phyloP scores from a whole-genome alignment of 78 protist genomes.

The Diacronema lutheri region DNA sequence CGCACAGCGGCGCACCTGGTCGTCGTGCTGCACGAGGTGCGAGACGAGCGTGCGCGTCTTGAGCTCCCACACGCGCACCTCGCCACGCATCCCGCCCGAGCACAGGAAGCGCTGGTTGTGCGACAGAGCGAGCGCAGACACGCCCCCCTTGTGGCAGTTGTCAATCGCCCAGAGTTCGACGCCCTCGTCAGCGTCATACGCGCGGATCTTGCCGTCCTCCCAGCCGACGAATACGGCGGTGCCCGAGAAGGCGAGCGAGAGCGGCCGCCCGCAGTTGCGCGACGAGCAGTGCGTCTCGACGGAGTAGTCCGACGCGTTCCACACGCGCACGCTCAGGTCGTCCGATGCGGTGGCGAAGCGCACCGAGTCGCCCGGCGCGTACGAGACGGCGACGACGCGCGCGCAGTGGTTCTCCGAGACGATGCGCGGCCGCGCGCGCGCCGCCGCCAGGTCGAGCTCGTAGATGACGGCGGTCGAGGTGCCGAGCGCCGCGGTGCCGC shows the following conservation, averaged over 20 bases:
- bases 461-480: background rate
- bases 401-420: background rate
- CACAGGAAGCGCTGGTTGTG: constrained; percentile 21
- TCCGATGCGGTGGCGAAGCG: constrained; percentile 35
- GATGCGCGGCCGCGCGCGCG: background rate
- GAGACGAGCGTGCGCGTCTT: constrained; percentile 4
- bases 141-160: constrained; percentile 43
- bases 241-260: background rate
- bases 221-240: constrained; percentile 31
- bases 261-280: constrained; percentile 7
- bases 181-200: constrained; percentile 17
- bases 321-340: constrained; percentile 38
- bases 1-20: background rate
- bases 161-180: constrained; percentile 16
- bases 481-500: background rate
- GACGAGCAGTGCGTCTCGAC: background rate
- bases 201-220: constrained; percentile 40
- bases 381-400: background rate
- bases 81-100: constrained; percentile 40
- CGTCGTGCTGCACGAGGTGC: constrained; percentile 41
- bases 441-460: background rate
- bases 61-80: constrained; percentile 52
- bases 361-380: constrained; percentile 23
- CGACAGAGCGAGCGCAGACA: constrained; percentile 10
- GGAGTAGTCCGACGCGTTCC: constrained; percentile 25